A percentile compares a stretch with the other conserved stretches of the same genome.
Evolutionary conservation across 306 rosid genomes (phyloP).

Genomic region (Citrullus amarus): DNA sequence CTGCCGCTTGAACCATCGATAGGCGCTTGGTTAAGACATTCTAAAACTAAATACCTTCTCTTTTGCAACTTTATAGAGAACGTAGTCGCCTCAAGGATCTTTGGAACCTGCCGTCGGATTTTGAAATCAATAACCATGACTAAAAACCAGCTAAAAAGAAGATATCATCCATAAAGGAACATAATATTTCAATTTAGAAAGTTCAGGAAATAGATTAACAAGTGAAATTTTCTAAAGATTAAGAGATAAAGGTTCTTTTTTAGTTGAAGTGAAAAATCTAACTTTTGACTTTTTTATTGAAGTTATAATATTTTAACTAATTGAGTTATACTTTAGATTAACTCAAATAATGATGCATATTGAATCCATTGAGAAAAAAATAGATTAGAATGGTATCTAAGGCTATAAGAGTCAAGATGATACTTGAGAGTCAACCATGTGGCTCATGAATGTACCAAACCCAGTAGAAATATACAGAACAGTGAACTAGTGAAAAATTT

Average conservation of each 20-base stretch:
- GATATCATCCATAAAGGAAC: neutral
- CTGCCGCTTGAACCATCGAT: slow-evolving; percentile 60
- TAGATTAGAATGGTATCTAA: neutral
- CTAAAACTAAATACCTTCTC: slow-evolving; percentile 64
- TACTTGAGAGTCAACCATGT: too few relatives aligned
- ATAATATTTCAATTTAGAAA: neutral
- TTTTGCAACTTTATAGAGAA: slow-evolving; percentile 71
- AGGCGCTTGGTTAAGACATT: slow-evolving; percentile 87
- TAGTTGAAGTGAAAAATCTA: too few relatives aligned
- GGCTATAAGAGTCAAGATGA: neutral
- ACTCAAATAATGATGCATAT: neutral
- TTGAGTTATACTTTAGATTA: too few relatives aligned
- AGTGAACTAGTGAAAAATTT: neutral
- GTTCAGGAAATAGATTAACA: neutral
- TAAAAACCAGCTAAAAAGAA: neutral
- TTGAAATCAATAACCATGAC: neutral
- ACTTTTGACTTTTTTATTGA: too few relatives aligned
- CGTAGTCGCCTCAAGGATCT: slow-evolving; percentile 66
- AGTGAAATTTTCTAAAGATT: neutral
- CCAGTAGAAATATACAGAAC: neutral
- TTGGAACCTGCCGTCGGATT: slow-evolving; percentile 43
- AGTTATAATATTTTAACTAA: too few relatives aligned
- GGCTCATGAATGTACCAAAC: neutral
- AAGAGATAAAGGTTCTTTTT: too few relatives aligned
- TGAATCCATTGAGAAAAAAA: neutral